Percentiles rank a stretch among this genome's conserved stretches.
Evolutionary conservation across 176 grass and related monocot genomes (phyloP).

Genomic region (Phyllostachys edulis): DNA sequence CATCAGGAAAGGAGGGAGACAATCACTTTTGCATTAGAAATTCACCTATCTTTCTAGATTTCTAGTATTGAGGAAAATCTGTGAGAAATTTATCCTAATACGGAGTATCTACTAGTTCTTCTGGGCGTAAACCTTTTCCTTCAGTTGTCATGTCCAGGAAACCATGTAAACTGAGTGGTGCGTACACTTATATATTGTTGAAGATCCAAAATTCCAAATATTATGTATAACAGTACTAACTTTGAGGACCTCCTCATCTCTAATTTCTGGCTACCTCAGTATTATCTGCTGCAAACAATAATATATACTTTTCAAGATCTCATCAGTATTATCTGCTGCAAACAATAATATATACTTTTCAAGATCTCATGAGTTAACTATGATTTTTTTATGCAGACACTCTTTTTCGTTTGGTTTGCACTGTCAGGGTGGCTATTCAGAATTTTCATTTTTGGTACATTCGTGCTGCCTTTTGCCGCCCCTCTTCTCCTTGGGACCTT

Average conservation of each 20-base stretch:
- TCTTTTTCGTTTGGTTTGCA: slow-evolving; percentile 80
- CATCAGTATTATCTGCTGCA: background rate
- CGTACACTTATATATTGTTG: background rate
- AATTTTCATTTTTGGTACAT: slow-evolving; percentile 76
- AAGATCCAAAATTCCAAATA: background rate
- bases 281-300: background rate
- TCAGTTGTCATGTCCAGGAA: background rate
- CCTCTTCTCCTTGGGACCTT: slow-evolving; percentile 87
- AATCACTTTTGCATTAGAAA: background rate
- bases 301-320: too few relatives aligned
- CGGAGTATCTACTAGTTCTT: background rate
- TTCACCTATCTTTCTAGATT: slow-evolving; percentile 14
- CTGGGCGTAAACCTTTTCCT: background rate
- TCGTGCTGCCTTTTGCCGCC: slow-evolving; percentile 75
- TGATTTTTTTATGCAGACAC: slow-evolving; percentile 54
- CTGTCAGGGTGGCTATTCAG: slow-evolving; percentile 96
- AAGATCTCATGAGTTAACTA: background rate
- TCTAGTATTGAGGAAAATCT: background rate
- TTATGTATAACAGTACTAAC: background rate
- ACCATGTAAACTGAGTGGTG: background rate
- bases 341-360: background rate
- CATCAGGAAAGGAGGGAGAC: background rate
- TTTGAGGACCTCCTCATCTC: background rate
- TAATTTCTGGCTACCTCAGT: background rate
- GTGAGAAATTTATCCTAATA: background rate